Evolutionary conservation across 345 rosid species (phyloP), one percentile per base, ranked within the genome.

Genomic region (Brassica cretica): DNA sequence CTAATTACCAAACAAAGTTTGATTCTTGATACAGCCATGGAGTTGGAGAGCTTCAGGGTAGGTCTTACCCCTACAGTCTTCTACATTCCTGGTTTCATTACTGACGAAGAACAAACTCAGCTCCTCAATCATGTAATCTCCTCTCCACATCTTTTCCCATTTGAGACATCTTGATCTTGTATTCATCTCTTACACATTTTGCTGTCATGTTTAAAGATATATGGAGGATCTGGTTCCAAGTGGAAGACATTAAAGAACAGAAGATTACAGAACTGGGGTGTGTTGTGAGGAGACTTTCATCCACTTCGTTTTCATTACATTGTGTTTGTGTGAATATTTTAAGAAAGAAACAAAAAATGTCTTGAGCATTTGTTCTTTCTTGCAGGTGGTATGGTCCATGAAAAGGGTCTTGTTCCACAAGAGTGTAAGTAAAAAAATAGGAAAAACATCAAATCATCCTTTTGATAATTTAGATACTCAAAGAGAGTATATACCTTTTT

Each of bases 221-320:
- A 89, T 79, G 89, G 84, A 71, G 88, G 89, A 60, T 94, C 99
- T 64, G 49, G 64, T 25, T 86, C 96, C 35, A 91, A 89, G 76
- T 93, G 99, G 99, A 93, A 89, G 74, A 79, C 91, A 4, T 83
- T 93, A 86, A 91, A 90, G 87, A 93, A 88, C 75, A 87, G 97
- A 81, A 89, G 97, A 78, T 84, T 95, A 68, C 97, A 95, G 83
- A 90, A 95, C 73, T 95, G 94, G 94, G 97, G 98, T 95, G 70
- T 37, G 86, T 53, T 5, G 19, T 73, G 66, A 74, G n/a, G 19
- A 19, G 39, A 35, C 66, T 21, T 60, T 29, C 11, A 59, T 29
- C 14, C 53, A 11, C 67, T 66, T 25, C 27, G 3, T 37, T 24
- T 24, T 56, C 25, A 3, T 53, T 30, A 49, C 41, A 6, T 71